A percentile compares a stretch with the other conserved stretches of the same genome.
Conservation (phyloP, 768 basidiomycete genomes). For the Auricularia cornea region DNA sequence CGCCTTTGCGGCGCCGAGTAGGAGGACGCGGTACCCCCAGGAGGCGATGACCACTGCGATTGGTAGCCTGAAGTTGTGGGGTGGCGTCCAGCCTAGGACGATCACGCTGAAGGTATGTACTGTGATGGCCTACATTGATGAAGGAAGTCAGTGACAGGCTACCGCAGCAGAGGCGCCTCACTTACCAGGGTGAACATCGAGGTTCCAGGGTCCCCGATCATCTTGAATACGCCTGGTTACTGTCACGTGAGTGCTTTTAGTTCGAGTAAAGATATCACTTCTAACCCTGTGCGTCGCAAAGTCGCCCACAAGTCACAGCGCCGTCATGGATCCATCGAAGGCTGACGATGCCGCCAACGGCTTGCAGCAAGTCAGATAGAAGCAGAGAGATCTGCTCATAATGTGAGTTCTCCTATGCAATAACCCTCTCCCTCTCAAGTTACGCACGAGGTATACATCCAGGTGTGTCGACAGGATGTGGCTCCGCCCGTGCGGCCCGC, state of each 20-base stretch:
- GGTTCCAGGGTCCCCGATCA: constrained; percentile 35
- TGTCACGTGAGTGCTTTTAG: background rate
- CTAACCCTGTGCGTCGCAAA: constrained; percentile 32
- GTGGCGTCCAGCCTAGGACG: constrained; percentile 19
- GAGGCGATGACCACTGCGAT: constrained; percentile 19
- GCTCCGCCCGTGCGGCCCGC: constrained; percentile 10
- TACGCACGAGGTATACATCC: constrained; percentile 33
- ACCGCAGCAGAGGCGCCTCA: background rate
- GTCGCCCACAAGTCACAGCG: constrained; percentile 23
- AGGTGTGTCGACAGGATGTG: constrained; percentile 24
- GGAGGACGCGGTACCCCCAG: constrained; percentile 27
- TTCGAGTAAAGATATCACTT: background rate
- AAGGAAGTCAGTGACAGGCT: background rate
- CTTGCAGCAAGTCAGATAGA: constrained; percentile 29
- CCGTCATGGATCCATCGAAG: constrained; percentile 30
- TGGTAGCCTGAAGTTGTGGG: constrained; percentile 15
- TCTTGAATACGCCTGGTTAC: constrained; percentile 14
- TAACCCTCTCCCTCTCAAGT: constrained; percentile 14
- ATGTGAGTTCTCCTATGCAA: background rate
- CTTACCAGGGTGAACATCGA: constrained; percentile 35
- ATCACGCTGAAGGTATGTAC: constrained; percentile 35
- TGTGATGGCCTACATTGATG: constrained; percentile 24
- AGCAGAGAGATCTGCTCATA: constrained; percentile 15
- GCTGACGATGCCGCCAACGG: constrained; percentile 29
- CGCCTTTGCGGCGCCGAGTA: constrained; percentile 24